Evolutionary conservation across 2,329 filamentous ascomycete genomes (phyloP), one percentile per base, ranked within the genome.

Genomic region (Orbilia quercus): DNA sequence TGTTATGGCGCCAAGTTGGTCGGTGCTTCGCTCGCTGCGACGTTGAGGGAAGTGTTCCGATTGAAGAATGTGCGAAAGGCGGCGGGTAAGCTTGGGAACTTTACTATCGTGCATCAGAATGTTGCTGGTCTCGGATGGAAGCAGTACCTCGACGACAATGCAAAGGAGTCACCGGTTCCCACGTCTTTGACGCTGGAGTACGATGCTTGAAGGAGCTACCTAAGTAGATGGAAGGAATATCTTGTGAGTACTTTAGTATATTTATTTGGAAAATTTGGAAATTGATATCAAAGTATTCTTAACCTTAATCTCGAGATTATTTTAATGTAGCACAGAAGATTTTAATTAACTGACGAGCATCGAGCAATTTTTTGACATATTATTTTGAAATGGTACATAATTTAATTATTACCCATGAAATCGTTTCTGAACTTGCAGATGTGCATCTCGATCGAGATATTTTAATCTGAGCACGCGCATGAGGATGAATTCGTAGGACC

Each of bases 51-150:
- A 75, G 80, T 84, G 0, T 83, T 84, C 77, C 81, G 81, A 75
- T 73, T 84, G 34, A 82, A 81, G 79, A 82, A 82, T 62, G 9
- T 83, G 1, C 78, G 82, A 7, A 77, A 82, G 38, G 81, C 81
- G 0, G 47, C 74, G 7, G 82, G 82, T 1, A 76, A 76, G 34
- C 78, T 78, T 25, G 82, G 82, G 0, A 75, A 79, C 16, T 84
- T 85, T 58, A 80, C 78, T 1, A 79, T 80, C 9, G 80, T 83
- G 0, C 81, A 84, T 70, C 80, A 83, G 58, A 79, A 83, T 16
- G 77, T 85, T 76, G 83, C 81, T 6, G 84, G 83, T 1, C 80
- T 85, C 1, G 81, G 81, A 55, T 82, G 84, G 80, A 81, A 81
- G 76, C 78, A 81, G 58, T 85, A 85, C 75, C 77, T 85, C 45